Evolutionary conservation across 768 basidiomycete genomes (phyloP), one percentile per base, ranked within the genome.

Genomic region (Goffeauzyma gilvescens): DNA sequence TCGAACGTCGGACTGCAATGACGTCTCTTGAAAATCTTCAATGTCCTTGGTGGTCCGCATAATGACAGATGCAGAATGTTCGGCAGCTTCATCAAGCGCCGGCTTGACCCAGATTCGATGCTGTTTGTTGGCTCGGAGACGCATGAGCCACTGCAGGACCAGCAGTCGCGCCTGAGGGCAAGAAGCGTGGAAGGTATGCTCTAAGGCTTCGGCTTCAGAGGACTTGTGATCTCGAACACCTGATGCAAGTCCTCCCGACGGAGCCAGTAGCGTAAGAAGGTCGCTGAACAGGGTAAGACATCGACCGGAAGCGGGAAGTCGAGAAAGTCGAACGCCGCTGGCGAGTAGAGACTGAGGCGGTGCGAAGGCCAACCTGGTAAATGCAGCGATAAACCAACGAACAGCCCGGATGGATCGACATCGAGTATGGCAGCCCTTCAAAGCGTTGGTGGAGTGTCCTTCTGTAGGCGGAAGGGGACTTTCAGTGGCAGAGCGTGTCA

Each of bases 101-200:
- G 70, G 65, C 15, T 73, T 69, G 43, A 79, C 78, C 60, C 78
- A 93, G 30, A 96, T 55, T 9, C 78, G 71, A 55, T 98, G 90
- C 51, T 87, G 81, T 1, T 82, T 75, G 57, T 93, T 89, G 0
- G 81, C 86, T 42, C 90, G 72, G 15, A 96, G 67, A 12, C 84
- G 75, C 68, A 87, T 75, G 50, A 93, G 59, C 68, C 90, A 93
- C 57, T 86, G 83, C 15, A 96, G 67, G 4, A 79, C 70, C 10
- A 75, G 67, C 14, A 96, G 58, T 18, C 83, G 69, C 0, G 79
- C 78, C 30, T 73, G 68, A 0, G 74, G 53, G 24, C 67, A 66
- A 9, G 52, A 38, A 28, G 63, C 60, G 5, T 57, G 55, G 22
- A 59, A 48, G 37, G 34, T 22, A 36, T 32, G 14, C 31, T 4